Evolutionary conservation across 352 stramenopile genomes (phyloP).

Genomic region (Nothophytophthora sp.): DNA sequence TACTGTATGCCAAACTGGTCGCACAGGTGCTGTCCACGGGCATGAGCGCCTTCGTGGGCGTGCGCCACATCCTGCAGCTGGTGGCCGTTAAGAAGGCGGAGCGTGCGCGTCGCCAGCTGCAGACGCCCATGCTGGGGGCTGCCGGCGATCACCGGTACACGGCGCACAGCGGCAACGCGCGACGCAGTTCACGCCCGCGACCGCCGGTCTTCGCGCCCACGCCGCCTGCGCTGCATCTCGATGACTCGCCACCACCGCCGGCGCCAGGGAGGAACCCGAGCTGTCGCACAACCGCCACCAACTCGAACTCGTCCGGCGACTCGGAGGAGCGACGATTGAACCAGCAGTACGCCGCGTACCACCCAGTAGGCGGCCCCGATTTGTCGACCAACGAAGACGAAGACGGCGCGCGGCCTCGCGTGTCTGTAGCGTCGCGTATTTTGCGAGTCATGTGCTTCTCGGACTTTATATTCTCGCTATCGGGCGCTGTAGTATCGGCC

Average conservation of each 20-base stretch:
- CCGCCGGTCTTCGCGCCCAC: no score
- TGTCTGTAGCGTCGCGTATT: slow-evolving; percentile 64
- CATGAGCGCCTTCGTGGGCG: slow-evolving; percentile 67
- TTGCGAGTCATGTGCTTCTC: slow-evolving; percentile 71
- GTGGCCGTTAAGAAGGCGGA: slow-evolving; percentile 33
- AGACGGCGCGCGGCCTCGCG: slow-evolving; percentile 29
- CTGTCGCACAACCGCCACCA: slow-evolving; percentile 21
- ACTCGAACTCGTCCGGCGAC: slow-evolving; percentile 34
- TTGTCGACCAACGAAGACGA: slow-evolving; percentile 32
- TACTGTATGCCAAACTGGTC: slow-evolving; percentile 64
- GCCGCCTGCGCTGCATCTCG: no score
- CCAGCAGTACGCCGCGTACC: slow-evolving; percentile 16
- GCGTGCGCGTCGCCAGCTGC: slow-evolving; percentile 20
- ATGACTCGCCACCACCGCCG: no score
- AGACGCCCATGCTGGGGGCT: slow-evolving; percentile 38
- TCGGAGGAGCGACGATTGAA: slow-evolving; percentile 29
- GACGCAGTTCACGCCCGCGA: slow-evolving; percentile 11
- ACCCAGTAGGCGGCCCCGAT: slow-evolving; percentile 17
- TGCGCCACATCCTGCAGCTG: slow-evolving; percentile 63
- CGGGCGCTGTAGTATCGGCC: slow-evolving; percentile 54
- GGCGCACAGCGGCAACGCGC: slow-evolving; percentile 10
- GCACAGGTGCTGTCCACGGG: slow-evolving; percentile 69
- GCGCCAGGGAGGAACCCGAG: no score
- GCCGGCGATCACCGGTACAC: slow-evolving; percentile 15
- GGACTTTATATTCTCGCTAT: slow-evolving; percentile 72